Conservation (phyloP, 1,284 basidiomycete genomes). For the Ustilago tritici region DNA sequence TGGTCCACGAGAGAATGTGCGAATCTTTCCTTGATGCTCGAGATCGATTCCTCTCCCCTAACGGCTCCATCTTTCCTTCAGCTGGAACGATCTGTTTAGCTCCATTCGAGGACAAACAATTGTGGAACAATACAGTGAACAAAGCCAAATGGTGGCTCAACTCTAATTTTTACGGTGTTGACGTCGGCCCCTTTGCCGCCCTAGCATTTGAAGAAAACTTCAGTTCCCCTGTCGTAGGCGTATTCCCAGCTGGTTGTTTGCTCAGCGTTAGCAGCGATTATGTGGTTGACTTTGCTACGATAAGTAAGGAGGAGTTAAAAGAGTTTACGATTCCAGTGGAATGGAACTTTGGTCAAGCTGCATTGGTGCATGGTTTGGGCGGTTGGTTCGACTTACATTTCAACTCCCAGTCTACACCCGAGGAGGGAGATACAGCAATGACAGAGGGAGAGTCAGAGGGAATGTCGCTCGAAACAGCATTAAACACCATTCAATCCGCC, state of each 20-base stretch:
- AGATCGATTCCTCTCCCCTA: slow-evolving; percentile 71
- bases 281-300: slow-evolving; percentile 60
- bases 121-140: slow-evolving; percentile 72
- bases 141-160: slow-evolving; percentile 70
- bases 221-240: slow-evolving; percentile 61
- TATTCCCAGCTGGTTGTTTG: slow-evolving; percentile 57
- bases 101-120: slow-evolving; percentile 72
- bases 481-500: slow-evolving; percentile 22
- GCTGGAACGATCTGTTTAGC: slow-evolving; percentile 72
- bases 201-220: slow-evolving; percentile 62
- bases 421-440: slow-evolving; percentile 28
- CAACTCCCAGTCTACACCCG: slow-evolving; percentile 40
- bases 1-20: slow-evolving; percentile 73
- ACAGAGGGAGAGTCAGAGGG: slow-evolving; percentile 14
- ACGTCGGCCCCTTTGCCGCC: slow-evolving; percentile 59
- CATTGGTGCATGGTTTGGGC: slow-evolving; percentile 62
- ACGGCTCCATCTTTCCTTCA: slow-evolving; percentile 71
- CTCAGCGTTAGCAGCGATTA: slow-evolving; percentile 57
- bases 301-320: slow-evolving; percentile 52
- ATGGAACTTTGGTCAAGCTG: slow-evolving; percentile 48
- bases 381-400: slow-evolving; percentile 68
- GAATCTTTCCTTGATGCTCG: slow-evolving; percentile 72
- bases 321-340: slow-evolving; percentile 62
- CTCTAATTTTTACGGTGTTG: slow-evolving; percentile 66
- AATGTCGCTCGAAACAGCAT: slow-evolving; percentile 23